Base-by-base conservation (phyloP, 805 yeast species). In the Spathaspora gorwiae region DNA sequence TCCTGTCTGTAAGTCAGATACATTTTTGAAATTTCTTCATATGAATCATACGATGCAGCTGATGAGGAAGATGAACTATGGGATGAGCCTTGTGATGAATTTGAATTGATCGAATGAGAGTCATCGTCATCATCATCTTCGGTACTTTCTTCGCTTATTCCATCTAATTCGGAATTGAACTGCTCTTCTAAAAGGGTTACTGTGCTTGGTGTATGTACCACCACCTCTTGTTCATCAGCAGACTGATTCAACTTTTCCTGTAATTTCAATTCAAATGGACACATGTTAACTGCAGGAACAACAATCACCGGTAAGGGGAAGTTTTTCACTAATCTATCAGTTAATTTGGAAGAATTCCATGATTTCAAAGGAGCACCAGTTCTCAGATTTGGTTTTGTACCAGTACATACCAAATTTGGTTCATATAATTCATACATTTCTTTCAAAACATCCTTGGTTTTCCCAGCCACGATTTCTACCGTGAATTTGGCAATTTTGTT, bases 261-360 rank as follows among this genome's bases (percentile, higher is more conserved):
- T 33, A 81, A 54, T 10, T 63, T 54, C 3, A 51, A 47, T 55
- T 81, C 86, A 61, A 77, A 82, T n/a, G 61, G 50, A 37, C 68
- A 67, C 79, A 80, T 72, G 45, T 81, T 79, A 49, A 68, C 59
- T 2, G 86, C 80, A 1, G 90, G 86, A 0, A 80, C 83, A 40
- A 83, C 76, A 24, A 84, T 72, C n/a, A 81, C 76, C 0, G 90
- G 90, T 12, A 83, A 73, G 4, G 83, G 80, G 52, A 75, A 81
- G 54, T 76, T 78, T 54, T 79, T 81, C 27, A 84, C 84, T 39
- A 83, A 66, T 40, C 87, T 65, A 56, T 83, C 87, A 24, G 85
- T 75, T 35, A 84, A 62, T 51, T 84, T 78, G 29, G 83, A 75
- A 5, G 85, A 77, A 35, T 65, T 65, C 85, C 89, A 80, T 24